Evolutionary conservation across 768 basidiomycete genomes (phyloP), one percentile per base, ranked within the genome.

Genomic region (Lentinula sp.): DNA sequence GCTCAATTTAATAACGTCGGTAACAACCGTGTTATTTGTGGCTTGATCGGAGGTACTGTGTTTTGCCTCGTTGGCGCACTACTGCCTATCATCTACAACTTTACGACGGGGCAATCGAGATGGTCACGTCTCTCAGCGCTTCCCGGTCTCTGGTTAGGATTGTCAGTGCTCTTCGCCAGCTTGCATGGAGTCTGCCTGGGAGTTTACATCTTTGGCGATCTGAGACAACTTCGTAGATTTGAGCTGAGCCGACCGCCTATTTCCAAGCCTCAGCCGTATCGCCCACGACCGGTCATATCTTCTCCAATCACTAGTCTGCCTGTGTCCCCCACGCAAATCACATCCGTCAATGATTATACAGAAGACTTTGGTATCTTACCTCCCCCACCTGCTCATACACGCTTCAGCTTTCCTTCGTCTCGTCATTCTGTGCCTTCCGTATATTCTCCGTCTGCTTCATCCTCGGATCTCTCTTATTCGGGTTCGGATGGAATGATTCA

Each of bases 161-260:
- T 90, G 18, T 82, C 82, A 2, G 71, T 89, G 15, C 65, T 89
- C 15, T 62, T 90, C 4, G 79, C 85, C 3, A 86, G 87, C 54
- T 64, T 90, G 39, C 81, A 90, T 62, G 90, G 90, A 4, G 84
- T 91, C 10, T 92, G 90, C 68, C 69, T 91, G 59, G 89, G 88
- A 68, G 82, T 92, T 5, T 92, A 91, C 68, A 68, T 91, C 35
- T 90, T 91, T 66, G 90, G 90, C 7, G 90, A 92, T 71, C 76
- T 91, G 18, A 78, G 90, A 7, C 90, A 92, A 67, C 78, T 92
- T 18, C 84, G 87, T 65, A 86, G 84, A 64, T 91, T 91, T 66
- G 90, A 91, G 69, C 83, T 92, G n/a, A 71, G 83, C 3, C 79
- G 88, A 20, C 90, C 89, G 9, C 73, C 82, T 13, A 86, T 88